These are phyloP conservation scores for Heliosperma pusillum DNA, from an alignment of 148 eudicot species.

Conservation along the genomic window DNA sequence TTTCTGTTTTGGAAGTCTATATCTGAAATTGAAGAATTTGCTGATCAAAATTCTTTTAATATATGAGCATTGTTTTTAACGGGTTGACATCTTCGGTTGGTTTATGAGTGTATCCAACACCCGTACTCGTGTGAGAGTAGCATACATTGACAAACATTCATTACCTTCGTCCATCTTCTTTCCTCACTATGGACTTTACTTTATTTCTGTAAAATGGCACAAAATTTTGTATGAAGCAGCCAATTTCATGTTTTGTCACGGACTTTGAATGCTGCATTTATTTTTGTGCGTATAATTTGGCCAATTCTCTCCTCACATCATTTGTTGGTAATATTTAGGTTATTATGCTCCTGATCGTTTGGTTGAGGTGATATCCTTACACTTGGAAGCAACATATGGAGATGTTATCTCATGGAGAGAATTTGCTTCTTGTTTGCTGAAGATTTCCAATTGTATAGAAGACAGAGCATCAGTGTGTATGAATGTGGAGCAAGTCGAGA, in stretches of 20 bases:
- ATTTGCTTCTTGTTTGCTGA: constrained; percentile 61
- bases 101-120: not conserved
- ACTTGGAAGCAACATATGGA: constrained; percentile 67
- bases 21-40: not conserved
- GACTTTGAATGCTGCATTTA: not conserved
- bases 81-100: not conserved
- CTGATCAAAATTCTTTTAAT: not conserved
- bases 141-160: too few relatives aligned
- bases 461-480: constrained; percentile 57
- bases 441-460: constrained; percentile 34
- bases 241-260: not conserved
- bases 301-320: not conserved
- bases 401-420: constrained; percentile 57
- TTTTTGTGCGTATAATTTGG: not conserved
- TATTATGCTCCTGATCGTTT: constrained; percentile 52
- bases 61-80: not conserved
- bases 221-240: not conserved
- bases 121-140: not conserved
- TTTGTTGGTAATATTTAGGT: constrained; percentile 38
- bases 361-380: constrained; percentile 70
- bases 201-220: not conserved
- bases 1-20: not conserved
- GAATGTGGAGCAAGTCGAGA: constrained; percentile 27
- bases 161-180: not conserved
- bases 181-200: not conserved